Evolutionary conservation across 805 yeast genomes (phyloP).

Genomic region (Nadsonia fulvescens): DNA sequence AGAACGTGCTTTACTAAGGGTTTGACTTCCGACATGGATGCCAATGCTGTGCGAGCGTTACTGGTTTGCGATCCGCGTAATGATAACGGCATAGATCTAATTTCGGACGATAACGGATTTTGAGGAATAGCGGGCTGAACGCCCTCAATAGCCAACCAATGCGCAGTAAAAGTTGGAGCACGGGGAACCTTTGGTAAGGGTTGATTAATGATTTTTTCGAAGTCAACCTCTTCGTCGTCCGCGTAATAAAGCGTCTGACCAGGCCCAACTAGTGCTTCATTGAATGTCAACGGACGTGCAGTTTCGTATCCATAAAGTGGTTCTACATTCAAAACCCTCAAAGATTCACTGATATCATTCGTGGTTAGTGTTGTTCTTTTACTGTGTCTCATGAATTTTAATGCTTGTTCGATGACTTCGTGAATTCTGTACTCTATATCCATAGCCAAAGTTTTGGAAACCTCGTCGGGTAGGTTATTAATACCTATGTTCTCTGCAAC

Average conservation of each 20-base stretch:
- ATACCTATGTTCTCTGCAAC: conserved; percentile 87
- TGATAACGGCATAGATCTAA: conserved; percentile 57
- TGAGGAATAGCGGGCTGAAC: conserved; percentile 96
- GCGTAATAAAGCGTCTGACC: conserved; percentile 88
- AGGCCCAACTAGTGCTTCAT: conserved; percentile 75
- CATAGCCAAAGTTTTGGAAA: conserved; percentile 89
- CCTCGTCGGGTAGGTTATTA: conserved; percentile 62
- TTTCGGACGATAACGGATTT: conserved; percentile 66
- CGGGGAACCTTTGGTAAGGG: conserved; percentile 94
- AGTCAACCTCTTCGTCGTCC: conserved; percentile 83
- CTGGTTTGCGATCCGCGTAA: conserved; percentile 70
- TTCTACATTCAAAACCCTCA: conserved; percentile 76
- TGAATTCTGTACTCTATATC: conserved; percentile 96
- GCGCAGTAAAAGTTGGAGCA: conserved; percentile 75
- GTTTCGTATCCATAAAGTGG: conserved; percentile 82
- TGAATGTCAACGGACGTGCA: conserved; percentile 50
- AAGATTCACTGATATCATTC: conserved; percentile 62
- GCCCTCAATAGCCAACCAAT: conserved; percentile 95
- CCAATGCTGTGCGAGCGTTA: conserved; percentile 30
- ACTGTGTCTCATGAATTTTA: conserved; percentile 88
- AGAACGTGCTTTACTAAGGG: conserved; percentile 90
- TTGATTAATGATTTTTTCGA: conserved; percentile 81
- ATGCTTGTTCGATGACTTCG: conserved; percentile 88
- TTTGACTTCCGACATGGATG: conserved; percentile 36
- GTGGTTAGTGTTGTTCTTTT: conserved; percentile 70